phyloP scores from a whole-genome alignment of 768 basidiomycete species.

The Boletus eberwhitei region DNA sequence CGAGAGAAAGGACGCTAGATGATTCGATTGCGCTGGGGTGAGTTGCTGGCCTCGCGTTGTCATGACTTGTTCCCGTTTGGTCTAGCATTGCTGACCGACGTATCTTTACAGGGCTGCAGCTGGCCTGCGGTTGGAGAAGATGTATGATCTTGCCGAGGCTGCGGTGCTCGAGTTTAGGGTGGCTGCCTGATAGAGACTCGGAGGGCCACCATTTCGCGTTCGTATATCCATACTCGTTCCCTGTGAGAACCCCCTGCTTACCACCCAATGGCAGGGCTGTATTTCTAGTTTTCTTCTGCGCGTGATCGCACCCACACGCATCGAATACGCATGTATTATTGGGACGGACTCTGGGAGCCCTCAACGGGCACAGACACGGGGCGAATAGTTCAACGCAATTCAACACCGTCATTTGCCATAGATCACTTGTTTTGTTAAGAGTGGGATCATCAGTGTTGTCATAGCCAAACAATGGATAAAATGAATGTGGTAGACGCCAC shows the following conservation, averaged over 20 bases:
- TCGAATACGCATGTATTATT: not conserved
- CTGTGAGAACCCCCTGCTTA: not conserved
- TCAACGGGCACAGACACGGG: conserved; percentile 10
- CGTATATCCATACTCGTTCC: not conserved
- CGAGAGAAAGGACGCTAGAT: conserved; percentile 41
- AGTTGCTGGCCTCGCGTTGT: not conserved
- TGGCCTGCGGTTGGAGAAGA: conserved; percentile 22
- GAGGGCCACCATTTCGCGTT: not conserved
- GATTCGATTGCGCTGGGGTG: conserved; percentile 38
- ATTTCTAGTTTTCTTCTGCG: not conserved
- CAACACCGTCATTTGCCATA: not conserved
- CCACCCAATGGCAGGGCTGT: not conserved
- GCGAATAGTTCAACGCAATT: not conserved
- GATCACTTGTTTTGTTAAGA: not conserved
- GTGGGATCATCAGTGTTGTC: not conserved
- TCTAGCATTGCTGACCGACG: not conserved
- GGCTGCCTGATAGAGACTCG: conserved; percentile 8
- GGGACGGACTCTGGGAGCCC: conserved; percentile 1
- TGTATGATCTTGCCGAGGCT: conserved; percentile 28
- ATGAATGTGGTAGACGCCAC: not conserved
- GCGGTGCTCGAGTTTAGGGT: conserved; percentile 25
- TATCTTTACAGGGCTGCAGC: conserved; percentile 10
- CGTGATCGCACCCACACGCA: not conserved
- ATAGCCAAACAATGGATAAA: too few species aligned
- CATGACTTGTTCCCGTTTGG: not conserved